These are phyloP conservation scores for Phytophthora megakarya DNA, from an alignment of 352 stramenopile genomes.

Conservation along the genomic window DNA sequence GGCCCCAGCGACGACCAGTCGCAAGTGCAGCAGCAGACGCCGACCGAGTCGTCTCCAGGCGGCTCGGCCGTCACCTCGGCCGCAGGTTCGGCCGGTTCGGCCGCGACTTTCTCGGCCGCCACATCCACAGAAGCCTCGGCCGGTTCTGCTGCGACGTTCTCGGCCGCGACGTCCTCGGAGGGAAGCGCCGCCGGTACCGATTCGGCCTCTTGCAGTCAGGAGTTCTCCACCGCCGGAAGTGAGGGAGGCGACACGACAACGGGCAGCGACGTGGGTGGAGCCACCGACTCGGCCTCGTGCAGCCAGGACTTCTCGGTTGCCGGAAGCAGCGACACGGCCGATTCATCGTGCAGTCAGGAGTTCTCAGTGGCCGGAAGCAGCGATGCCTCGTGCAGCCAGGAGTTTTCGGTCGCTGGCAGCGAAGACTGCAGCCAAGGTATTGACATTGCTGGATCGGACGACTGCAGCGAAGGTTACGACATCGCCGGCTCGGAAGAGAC, in stretches of 20 bases:
- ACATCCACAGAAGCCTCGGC: not conserved
- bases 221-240: slow-evolving; percentile 40
- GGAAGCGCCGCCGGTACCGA: slow-evolving; percentile 17
- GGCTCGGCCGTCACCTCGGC: slow-evolving; percentile 9
- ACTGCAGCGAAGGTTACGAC: slow-evolving; percentile 32
- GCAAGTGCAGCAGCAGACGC: slow-evolving; percentile 15
- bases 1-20: slow-evolving; percentile 15
- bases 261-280: slow-evolving; percentile 3
- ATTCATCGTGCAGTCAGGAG: slow-evolving; percentile 38
- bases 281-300: slow-evolving; percentile 20
- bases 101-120: not conserved
- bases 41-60: slow-evolving; percentile 1
- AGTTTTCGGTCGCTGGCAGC: slow-evolving; percentile 7
- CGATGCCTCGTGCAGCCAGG: slow-evolving; percentile 26
- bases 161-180: not conserved
- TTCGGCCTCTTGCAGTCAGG: slow-evolving; percentile 42
- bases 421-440: slow-evolving; percentile 30
- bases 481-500: slow-evolving; percentile 26
- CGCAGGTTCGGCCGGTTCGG: not conserved
- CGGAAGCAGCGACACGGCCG: slow-evolving; percentile 17
- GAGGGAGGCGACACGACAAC: not conserved
- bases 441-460: slow-evolving; percentile 29
- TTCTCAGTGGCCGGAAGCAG: slow-evolving; percentile 25
- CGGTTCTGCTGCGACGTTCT: not conserved
- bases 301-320: slow-evolving; percentile 34